These are phyloP conservation scores for Blastomyces percursus DNA, from an alignment of 2,329 filamentous ascomycete species.

Conservation along the genomic window DNA sequence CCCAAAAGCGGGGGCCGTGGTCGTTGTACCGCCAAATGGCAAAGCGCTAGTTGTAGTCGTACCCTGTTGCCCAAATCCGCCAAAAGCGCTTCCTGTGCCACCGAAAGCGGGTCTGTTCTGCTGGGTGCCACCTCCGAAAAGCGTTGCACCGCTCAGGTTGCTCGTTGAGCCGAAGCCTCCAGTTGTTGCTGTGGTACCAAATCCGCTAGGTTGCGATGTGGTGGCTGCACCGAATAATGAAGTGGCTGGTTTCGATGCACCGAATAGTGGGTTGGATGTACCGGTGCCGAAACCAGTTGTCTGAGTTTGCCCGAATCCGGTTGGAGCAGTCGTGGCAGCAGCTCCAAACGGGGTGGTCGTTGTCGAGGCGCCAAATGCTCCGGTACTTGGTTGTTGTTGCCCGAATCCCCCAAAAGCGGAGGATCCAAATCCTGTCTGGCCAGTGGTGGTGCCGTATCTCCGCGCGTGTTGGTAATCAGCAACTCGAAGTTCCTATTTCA, in stretches of 20 bases:
- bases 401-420: conserved; percentile 44
- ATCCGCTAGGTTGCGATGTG: conserved; percentile 28
- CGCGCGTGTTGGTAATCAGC: conserved; percentile 84
- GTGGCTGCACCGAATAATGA: conserved; percentile 27
- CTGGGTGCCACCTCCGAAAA: conserved; percentile 27
- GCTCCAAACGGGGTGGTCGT: conserved; percentile 32
- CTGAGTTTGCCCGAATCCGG: conserved; percentile 36
- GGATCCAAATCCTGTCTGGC: conserved; percentile 70
- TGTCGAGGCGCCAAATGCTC: conserved; percentile 33
- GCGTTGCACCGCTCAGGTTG: conserved; percentile 21
- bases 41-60: conserved; percentile 26
- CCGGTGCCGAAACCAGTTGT: conserved; percentile 30
- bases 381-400: conserved; percentile 26
- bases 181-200: conserved; percentile 26
- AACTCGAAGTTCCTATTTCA: conserved; percentile 55
- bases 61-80: conserved; percentile 30
- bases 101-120: conserved; percentile 31
- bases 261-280: conserved; percentile 33
- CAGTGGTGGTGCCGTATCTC: conserved; percentile 69
- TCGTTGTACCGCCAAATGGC: conserved; percentile 31
- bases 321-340: conserved; percentile 26
- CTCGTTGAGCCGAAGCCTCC: conserved; percentile 26
- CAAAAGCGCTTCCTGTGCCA: conserved; percentile 27
- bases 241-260: conserved; percentile 33
- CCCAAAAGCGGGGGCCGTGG: conserved; percentile 38